Evolutionary conservation across 768 basidiomycete genomes (phyloP).

Genomic region (Cantharellus anzutake): DNA sequence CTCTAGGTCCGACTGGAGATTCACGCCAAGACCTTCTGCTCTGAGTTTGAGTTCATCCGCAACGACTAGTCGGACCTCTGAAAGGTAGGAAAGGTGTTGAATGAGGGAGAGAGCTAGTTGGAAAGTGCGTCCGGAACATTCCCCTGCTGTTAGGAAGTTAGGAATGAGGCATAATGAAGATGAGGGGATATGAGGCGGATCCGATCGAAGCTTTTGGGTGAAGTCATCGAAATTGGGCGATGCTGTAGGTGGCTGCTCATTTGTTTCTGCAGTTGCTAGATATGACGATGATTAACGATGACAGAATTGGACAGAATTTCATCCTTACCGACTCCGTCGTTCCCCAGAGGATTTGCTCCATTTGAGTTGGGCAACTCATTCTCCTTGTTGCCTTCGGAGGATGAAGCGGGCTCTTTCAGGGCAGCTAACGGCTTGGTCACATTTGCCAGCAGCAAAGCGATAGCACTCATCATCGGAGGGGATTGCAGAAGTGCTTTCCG

Average conservation of each 20-base stretch:
- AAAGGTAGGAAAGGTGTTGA: slow-evolving; percentile 76
- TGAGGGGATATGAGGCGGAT: slow-evolving; percentile 72
- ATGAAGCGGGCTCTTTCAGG: slow-evolving; percentile 16
- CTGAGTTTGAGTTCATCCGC: slow-evolving; percentile 71
- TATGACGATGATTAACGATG: not conserved
- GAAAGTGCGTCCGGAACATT: slow-evolving; percentile 94
- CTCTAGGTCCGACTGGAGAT: slow-evolving; percentile 55
- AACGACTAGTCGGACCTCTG: slow-evolving; percentile 75
- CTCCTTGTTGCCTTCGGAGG: not conserved
- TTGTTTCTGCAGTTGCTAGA: not conserved
- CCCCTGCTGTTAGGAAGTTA: slow-evolving; percentile 92
- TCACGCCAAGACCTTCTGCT: slow-evolving; percentile 74
- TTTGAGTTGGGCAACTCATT: not conserved
- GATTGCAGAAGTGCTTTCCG: slow-evolving; percentile 71
- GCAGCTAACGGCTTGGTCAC: slow-evolving; percentile 69
- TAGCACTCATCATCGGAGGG: slow-evolving; percentile 80
- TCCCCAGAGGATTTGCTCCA: not conserved
- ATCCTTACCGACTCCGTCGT: not conserved
- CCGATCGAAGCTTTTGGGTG: slow-evolving; percentile 28
- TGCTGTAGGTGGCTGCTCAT: not conserved
- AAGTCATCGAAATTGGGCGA: not conserved
- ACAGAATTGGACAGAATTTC: not conserved
- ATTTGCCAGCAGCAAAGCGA: slow-evolving; percentile 71
- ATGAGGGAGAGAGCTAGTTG: slow-evolving; percentile 82
- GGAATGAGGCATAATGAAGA: slow-evolving; percentile 77